A percentile compares a stretch with the other conserved stretches of the same genome.
Evolutionary conservation across 139 green algal genomes (phyloP).

Genomic region (Picochlorum sp.): DNA sequence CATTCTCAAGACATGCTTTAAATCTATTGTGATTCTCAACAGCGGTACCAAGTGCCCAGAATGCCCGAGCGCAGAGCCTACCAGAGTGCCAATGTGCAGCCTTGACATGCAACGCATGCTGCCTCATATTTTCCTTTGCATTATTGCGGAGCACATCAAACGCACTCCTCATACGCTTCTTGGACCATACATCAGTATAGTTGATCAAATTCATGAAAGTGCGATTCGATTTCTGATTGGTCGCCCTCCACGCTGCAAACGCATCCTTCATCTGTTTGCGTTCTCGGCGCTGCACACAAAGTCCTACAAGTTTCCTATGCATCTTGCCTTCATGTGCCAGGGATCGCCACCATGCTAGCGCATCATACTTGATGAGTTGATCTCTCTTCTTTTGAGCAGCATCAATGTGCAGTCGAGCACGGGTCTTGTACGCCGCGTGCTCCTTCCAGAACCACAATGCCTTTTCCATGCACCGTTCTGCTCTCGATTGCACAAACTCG

Average conservation of each 20-base stretch:
- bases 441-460: constrained; percentile 4
- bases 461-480: neutral
- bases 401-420: neutral
- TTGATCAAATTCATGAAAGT: neutral
- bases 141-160: neutral
- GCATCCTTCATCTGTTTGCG: neutral
- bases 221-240: neutral
- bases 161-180: neutral
- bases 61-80: neutral
- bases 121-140: neutral
- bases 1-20: neutral
- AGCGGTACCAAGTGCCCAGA: neutral
- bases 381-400: neutral
- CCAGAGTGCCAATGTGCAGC: neutral
- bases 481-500: neutral
- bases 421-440: neutral
- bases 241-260: neutral
- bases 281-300: neutral
- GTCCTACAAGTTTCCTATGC: neutral
- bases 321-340: neutral
- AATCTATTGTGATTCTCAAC: neutral
- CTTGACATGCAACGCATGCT: neutral
- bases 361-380: neutral
- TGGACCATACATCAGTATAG: neutral
- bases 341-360: neutral